Evolutionary conservation across 371 early-diverging fungal species (phyloP).

Genomic region (Mucor lusitanicus): DNA sequence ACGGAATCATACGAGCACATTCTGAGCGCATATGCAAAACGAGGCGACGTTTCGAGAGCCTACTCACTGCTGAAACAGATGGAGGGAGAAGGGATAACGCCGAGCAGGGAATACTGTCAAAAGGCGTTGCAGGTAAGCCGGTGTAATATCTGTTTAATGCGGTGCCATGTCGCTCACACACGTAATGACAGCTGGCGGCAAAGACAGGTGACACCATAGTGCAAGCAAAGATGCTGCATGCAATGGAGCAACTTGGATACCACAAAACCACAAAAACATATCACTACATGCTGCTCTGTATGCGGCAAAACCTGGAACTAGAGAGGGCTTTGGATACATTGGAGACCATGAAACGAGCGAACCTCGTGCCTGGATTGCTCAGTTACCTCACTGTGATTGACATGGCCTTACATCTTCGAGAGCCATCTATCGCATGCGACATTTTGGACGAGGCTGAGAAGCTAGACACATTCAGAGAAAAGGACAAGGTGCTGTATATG

Average conservation of each 20-base stretch:
- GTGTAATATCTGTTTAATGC: background rate
- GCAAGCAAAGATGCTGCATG: slow-evolving; percentile 28
- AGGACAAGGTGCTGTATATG: slow-evolving; percentile 31
- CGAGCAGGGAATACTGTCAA: slow-evolving; percentile 18
- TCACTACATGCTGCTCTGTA: slow-evolving; percentile 24
- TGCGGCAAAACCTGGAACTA: slow-evolving; percentile 40
- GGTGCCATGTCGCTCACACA: background rate
- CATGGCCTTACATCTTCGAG: slow-evolving; percentile 19
- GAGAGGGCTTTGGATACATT: slow-evolving; percentile 44
- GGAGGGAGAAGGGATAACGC: slow-evolving; percentile 15
- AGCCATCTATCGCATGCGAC: slow-evolving; percentile 33
- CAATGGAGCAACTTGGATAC: slow-evolving; percentile 25
- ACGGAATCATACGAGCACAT: slow-evolving; percentile 26
- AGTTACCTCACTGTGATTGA: slow-evolving; percentile 22
- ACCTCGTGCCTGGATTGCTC: slow-evolving; percentile 11
- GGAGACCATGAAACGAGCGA: slow-evolving; percentile 31
- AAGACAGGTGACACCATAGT: slow-evolving; percentile 17
- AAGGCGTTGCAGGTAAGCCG: slow-evolving; percentile 32
- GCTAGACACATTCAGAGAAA: slow-evolving; percentile 27
- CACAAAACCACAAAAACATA: slow-evolving; percentile 21
- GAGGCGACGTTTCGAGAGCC: background rate
- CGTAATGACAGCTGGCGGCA: slow-evolving; percentile 22
- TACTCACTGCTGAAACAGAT: slow-evolving; percentile 27
- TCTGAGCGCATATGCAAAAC: slow-evolving; percentile 32
- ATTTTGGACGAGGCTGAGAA: slow-evolving; percentile 45